phyloP scores from a whole-genome alignment of 2,329 filamentous ascomycete species.

The Ilyonectria destructans region DNA sequence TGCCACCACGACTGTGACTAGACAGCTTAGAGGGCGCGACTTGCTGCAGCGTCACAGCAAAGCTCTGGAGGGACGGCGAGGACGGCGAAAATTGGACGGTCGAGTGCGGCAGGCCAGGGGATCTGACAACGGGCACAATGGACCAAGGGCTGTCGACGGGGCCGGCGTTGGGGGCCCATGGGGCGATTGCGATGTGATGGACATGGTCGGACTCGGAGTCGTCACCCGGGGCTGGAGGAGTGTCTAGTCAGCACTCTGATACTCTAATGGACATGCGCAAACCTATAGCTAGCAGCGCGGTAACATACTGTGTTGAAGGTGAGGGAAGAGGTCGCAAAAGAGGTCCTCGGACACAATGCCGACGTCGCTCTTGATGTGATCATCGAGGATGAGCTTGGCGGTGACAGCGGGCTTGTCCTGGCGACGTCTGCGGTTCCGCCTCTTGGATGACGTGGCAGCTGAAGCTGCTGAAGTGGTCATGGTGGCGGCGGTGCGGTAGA shows the following conservation, averaged over 20 bases:
- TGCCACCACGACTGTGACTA: slow-evolving; percentile 80
- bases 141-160: slow-evolving; percentile 84
- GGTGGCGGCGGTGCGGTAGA: slow-evolving; percentile 21
- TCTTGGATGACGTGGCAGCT: slow-evolving; percentile 51
- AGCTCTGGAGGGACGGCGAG: slow-evolving; percentile 83
- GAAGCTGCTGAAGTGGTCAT: slow-evolving; percentile 53
- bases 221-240: slow-evolving; percentile 49
- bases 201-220: slow-evolving; percentile 59
- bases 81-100: slow-evolving; percentile 85
- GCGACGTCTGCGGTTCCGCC: slow-evolving; percentile 68
- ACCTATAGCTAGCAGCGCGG: not conserved
- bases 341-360: slow-evolving; percentile 91
- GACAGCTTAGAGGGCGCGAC: slow-evolving; percentile 83
- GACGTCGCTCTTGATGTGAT: slow-evolving; percentile 87
- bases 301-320: slow-evolving; percentile 68
- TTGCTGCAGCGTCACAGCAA: slow-evolving; percentile 81
- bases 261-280: not conserved
- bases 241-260: slow-evolving; percentile 18
- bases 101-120: slow-evolving; percentile 78
- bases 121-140: slow-evolving; percentile 81
- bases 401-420: slow-evolving; percentile 83
- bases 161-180: slow-evolving; percentile 75
- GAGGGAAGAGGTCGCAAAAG: slow-evolving; percentile 85
- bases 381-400: slow-evolving; percentile 87
- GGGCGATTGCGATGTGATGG: slow-evolving; percentile 80